phyloP scores from a whole-genome alignment of 352 stramenopile genomes.

The Blastocystis hominis region DNA sequence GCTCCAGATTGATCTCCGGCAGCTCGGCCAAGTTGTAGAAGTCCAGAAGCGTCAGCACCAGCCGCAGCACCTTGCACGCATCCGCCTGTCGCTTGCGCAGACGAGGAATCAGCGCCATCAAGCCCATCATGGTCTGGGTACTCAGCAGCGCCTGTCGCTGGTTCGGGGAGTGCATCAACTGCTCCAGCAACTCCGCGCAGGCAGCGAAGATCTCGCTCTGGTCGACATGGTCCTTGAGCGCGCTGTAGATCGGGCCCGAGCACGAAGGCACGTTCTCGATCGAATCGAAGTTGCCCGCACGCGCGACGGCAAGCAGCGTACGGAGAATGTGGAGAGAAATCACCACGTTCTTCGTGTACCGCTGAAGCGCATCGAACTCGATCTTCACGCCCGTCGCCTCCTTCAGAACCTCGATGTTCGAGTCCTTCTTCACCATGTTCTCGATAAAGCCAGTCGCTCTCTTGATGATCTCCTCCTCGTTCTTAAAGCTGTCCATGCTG shows the following conservation, averaged over 20 bases:
- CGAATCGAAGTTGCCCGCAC: neutral
- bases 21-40: neutral
- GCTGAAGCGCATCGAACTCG: constrained; percentile 8
- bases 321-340: constrained; percentile 37
- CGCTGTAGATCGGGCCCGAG: constrained; percentile 32
- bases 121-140: neutral
- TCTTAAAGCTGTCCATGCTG: neutral
- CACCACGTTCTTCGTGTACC: neutral
- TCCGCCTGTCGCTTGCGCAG: constrained; percentile 33
- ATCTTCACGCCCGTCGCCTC: neutral
- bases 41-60: constrained; percentile 35
- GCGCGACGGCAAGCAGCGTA: constrained; percentile 20
- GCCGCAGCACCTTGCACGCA: constrained; percentile 22
- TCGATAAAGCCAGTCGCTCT: constrained; percentile 41
- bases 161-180: constrained; percentile 31
- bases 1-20: constrained; percentile 42
- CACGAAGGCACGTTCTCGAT: neutral
- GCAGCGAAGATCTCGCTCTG: constrained; percentile 27
- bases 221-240: constrained; percentile 38
- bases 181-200: constrained; percentile 41
- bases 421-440: constrained; percentile 49
- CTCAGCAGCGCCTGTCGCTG: constrained; percentile 10
- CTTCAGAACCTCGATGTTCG: constrained; percentile 23
- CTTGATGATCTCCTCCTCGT: constrained; percentile 13
- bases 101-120: constrained; percentile 39